Base-by-base conservation (phyloP, 495 filamentous ascomycete genomes). In the Physcia stellaris region DNA sequence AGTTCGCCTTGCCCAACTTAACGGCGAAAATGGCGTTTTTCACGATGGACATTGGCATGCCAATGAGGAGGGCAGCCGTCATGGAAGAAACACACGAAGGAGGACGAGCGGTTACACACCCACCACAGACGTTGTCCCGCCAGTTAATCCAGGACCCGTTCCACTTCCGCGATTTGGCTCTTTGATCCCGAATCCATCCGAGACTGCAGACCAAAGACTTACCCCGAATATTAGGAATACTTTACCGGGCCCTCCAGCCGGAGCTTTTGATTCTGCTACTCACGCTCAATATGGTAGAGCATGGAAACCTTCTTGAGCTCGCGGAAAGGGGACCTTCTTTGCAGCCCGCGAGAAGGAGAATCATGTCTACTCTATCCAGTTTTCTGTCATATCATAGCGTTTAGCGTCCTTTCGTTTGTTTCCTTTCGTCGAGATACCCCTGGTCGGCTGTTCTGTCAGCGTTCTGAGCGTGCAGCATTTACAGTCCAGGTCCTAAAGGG, bases 31-130 rank as follows among this genome's bases (percentile, higher is more conserved):
- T 17, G 39, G 16, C 4, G 21, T 11, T n/a, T 20, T n/a, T 18
- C 12, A 15, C 4, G 23, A 20, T 12, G 15, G 13, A n/a, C 40
- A 42, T 17, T 36, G 32, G 40, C 40, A 35, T n/a, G 15, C 19
- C 0, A 9, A 30, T 7, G 24, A 28, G 30, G 40, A 42, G 4
- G 41, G 43, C 15, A 42, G 43, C 10, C 42, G 43, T n/a, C 11
- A 19, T 16, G 47, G 50, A 20, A 33, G 50, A 15, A 53, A 53
- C 35, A 50, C 44, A 4, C 28, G 50, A 34, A 37, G 50, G 27
- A 19, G 50, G 13, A 53, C 50, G 13, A 53, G 50, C 32, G 30
- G 37, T 10, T 53, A 53, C 20, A 31, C 45, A 3, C 47, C 47
- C 2, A 31, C 37, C 5, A 12, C 24, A 22, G 37, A 32, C 9